Base-by-base conservation (phyloP, 352 stramenopile species). In the Phytophthora idaei region DNA sequence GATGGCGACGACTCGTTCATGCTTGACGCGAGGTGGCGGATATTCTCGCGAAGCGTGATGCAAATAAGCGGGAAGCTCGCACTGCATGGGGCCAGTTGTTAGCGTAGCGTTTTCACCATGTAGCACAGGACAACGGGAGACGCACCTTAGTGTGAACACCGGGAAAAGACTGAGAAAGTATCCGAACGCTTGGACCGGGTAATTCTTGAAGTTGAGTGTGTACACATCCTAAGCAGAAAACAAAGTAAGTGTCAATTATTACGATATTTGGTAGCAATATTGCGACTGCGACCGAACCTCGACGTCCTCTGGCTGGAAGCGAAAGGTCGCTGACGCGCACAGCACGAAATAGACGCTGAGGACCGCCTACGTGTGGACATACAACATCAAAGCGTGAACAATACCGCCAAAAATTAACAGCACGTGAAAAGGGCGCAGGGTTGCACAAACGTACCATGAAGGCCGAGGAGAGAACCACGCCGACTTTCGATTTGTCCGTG, bases 151-250 rank as follows among this genome's bases (percentile, higher is more conserved):
- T 8, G 88, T 96, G 65, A 87, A 96, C 31, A 96, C 88, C 10
- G 88, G 88, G 73, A 96, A 96, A 11, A 96, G 70, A 41, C 85
- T 94, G 42, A 96, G 72, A 60, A 96, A 96, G 67, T 96, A 96
- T 51, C 86, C 85, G 64, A 94, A 81, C 46, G 85, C 76, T 39
- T 88, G 80, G 36, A 94, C 73, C 12, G 85, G 71, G 67, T 93
- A 92, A 63, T 87, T 58, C 67, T 92, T 90, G 66, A 96, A 96
- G 74, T 96, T 96, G 57, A 96, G 87, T 45, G 88, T 94, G 72
- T 96, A 96, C 37, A 96, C 87, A 69, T 96, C 88, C 87, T 95
- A 64, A 55, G 25, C 46, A 62, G 15, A 65, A 55, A 15, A 46
- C 48, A 54, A 49, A 51, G 50, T n/a, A 61, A 58, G 59, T 51